Percentiles rank a stretch among this genome's conserved stretches.
These are phyloP conservation scores for Tephrocybe rancida DNA, from an alignment of 768 basidiomycete species.

Conservation along the genomic window DNA sequence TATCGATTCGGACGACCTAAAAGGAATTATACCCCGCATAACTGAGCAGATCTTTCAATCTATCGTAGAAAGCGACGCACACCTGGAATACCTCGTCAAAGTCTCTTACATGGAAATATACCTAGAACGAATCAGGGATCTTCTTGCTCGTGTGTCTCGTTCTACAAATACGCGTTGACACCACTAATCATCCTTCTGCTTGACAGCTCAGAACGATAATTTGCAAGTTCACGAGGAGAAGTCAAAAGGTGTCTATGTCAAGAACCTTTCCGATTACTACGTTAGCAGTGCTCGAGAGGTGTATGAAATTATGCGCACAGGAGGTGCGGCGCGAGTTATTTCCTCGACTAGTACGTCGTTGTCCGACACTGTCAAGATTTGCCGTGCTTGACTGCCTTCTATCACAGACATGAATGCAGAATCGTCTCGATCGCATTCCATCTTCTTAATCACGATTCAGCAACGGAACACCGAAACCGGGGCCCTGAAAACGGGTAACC, in stretches of 20 bases:
- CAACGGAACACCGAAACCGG: slow-evolving; percentile 97
- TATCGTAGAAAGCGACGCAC: slow-evolving; percentile 93
- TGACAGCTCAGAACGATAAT: slow-evolving; percentile 92
- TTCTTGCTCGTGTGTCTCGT: slow-evolving; percentile 82
- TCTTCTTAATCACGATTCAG: slow-evolving; percentile 96
- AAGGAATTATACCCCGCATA: slow-evolving; percentile 97
- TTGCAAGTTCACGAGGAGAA: slow-evolving; percentile 99
- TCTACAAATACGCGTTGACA: not conserved
- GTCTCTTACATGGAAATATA: slow-evolving; percentile 99
- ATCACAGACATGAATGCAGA: slow-evolving; percentile 97
- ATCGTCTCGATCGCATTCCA: slow-evolving; percentile 97
- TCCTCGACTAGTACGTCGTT: slow-evolving; percentile 84
- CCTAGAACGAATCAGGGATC: slow-evolving; percentile 92
- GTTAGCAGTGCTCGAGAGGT: slow-evolving; percentile 95
- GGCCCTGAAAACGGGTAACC: slow-evolving; percentile 93
- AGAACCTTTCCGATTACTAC: slow-evolving; percentile 96
- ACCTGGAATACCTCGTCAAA: slow-evolving; percentile 98
- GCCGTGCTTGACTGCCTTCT: not conserved
- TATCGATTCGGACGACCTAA: slow-evolving; percentile 91
- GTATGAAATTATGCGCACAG: slow-evolving; percentile 98
- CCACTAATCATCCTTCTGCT: not conserved
- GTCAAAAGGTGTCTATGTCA: slow-evolving; percentile 95
- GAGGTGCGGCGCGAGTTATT: slow-evolving; percentile 87
- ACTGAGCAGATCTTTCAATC: slow-evolving; percentile 99
- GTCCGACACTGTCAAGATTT: not conserved